phyloP scores from a whole-genome alignment of 345 rosid species.

The Hirschfeldia incana region DNA sequence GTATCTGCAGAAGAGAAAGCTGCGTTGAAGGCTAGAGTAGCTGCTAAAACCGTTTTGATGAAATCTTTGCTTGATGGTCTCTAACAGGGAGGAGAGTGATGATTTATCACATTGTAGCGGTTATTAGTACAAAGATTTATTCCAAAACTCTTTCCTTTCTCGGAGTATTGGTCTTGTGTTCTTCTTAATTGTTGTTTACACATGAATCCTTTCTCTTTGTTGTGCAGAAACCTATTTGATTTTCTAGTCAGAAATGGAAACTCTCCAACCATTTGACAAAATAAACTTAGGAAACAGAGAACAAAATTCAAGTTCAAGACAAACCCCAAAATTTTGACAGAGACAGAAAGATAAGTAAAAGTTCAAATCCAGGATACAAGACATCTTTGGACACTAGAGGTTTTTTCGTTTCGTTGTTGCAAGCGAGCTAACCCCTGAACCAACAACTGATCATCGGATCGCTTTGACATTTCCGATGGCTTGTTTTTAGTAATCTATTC shows the following conservation, averaged over 20 bases:
- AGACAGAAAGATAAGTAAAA: constrained; percentile 26
- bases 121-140: neutral
- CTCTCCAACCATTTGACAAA: neutral
- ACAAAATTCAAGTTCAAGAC: constrained; percentile 19
- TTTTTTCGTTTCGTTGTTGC: constrained; percentile 25
- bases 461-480: constrained; percentile 21
- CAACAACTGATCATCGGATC: constrained; percentile 37
- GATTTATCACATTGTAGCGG: neutral
- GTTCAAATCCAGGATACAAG: constrained; percentile 40
- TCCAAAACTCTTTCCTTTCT: neutral
- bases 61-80: neutral
- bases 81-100: neutral
- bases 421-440: constrained; percentile 28
- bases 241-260: neutral
- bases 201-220: neutral
- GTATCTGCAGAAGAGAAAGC: constrained; percentile 73
- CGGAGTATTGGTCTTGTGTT: neutral
- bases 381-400: constrained; percentile 18
- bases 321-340: constrained; percentile 31
- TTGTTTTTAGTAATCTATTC: neutral
- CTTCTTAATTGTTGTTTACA: neutral
- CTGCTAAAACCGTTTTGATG: constrained; percentile 66
- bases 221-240: neutral
- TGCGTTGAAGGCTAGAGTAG: constrained; percentile 88
- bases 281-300: constrained; percentile 9